Conservation (phyloP, 2,329 filamentous ascomycete genomes). For the Fusarium duplospermum region DNA sequence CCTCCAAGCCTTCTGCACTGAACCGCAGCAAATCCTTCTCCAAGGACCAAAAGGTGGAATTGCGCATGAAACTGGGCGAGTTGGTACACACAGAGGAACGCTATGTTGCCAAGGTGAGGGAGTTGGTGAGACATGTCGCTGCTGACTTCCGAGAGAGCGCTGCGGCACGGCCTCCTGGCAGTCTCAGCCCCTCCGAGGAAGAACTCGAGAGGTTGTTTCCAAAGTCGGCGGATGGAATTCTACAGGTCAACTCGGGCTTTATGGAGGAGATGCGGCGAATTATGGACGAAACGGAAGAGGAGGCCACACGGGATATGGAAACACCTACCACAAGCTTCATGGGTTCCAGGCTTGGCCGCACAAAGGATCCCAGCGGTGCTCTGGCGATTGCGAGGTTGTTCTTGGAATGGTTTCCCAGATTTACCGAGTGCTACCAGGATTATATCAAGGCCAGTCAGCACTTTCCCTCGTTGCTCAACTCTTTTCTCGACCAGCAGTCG, state of each 20-base stretch:
- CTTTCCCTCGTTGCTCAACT: slow-evolving; percentile 83
- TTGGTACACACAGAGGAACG: slow-evolving; percentile 93
- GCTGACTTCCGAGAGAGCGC: slow-evolving; percentile 81
- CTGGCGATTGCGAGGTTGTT: slow-evolving; percentile 83
- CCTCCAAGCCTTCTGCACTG: slow-evolving; percentile 85
- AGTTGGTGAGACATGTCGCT: slow-evolving; percentile 84
- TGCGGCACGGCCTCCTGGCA: slow-evolving; percentile 66
- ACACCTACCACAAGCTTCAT: slow-evolving; percentile 56
- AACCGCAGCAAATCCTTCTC: slow-evolving; percentile 83
- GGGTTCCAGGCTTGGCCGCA: slow-evolving; percentile 59
- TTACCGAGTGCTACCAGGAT: slow-evolving; percentile 89
- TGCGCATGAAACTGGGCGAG: slow-evolving; percentile 90
- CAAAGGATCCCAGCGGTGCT: slow-evolving; percentile 81
- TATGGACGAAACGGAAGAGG: slow-evolving; percentile 85
- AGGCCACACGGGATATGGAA: slow-evolving; percentile 82
- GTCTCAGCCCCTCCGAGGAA: slow-evolving; percentile 77
- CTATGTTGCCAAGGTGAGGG: slow-evolving; percentile 89
- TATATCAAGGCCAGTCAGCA: slow-evolving; percentile 93
- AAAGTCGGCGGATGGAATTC: slow-evolving; percentile 80
- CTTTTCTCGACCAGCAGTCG: slow-evolving; percentile 82
- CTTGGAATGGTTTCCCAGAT: slow-evolving; percentile 92
- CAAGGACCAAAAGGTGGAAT: slow-evolving; percentile 82
- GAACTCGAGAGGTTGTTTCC: slow-evolving; percentile 85
- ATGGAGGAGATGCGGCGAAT: slow-evolving; percentile 79
- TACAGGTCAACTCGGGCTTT: slow-evolving; percentile 85